These are phyloP conservation scores for Athelia sp. DNA, from an alignment of 1,284 basidiomycete genomes.

Conservation along the genomic window DNA sequence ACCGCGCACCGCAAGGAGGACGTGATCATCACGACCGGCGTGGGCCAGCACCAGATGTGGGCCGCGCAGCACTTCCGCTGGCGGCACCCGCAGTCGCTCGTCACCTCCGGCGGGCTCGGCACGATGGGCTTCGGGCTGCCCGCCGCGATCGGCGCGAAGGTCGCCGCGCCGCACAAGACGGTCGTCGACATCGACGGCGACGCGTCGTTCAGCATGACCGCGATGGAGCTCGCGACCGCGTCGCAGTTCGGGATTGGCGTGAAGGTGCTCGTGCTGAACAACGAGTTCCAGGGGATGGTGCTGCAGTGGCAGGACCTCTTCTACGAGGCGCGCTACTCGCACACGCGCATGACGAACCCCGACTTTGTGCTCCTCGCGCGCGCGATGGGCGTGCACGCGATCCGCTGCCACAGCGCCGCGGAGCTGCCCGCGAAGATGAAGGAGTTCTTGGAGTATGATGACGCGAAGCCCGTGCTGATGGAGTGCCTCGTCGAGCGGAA, in stretches of 20 bases:
- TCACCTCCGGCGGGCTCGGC: conserved; percentile 97
- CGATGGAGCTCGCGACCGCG: conserved; percentile 97
- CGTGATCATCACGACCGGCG: conserved; percentile 88
- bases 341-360: conserved; percentile 92
- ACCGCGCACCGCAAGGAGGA: conserved; percentile 78
- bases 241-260: conserved; percentile 90
- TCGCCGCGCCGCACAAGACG: conserved; percentile 89
- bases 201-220: conserved; percentile 98
- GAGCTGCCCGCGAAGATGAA: conserved; percentile 96
- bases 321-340: conserved; percentile 92
- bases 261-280: conserved; percentile 88
- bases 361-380: conserved; percentile 88
- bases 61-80: conserved; percentile 94
- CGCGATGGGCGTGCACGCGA: conserved; percentile 89
- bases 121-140: conserved; percentile 99
- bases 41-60: conserved; percentile 99
- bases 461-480: conserved; percentile 81
- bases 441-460: conserved; percentile 96
- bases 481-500: conserved; percentile 85
- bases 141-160: conserved; percentile 93
- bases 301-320: conserved; percentile 99
- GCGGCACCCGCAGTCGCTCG: conserved; percentile 83
- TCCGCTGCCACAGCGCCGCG: conserved; percentile 65
- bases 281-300: conserved; percentile 98
- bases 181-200: conserved; percentile 98